A percentile compares a stretch with the other conserved stretches of the same genome.
Evolutionary conservation across 805 yeast genomes (phyloP).

Genomic region (Sugiyamaella chiloensis): DNA sequence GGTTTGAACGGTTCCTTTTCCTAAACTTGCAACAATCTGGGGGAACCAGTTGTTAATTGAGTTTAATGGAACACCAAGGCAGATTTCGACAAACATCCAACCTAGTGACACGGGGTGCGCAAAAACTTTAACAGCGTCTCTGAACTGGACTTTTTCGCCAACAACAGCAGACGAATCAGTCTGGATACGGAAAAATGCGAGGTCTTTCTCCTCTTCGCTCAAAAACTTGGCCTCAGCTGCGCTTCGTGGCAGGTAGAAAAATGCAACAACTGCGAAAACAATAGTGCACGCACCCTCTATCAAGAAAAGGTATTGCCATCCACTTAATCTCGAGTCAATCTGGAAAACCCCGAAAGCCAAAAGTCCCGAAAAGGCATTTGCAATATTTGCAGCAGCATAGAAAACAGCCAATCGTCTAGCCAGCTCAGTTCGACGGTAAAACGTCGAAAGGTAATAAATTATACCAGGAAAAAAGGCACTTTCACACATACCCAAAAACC

Average conservation of each 20-base stretch:
- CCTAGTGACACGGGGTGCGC: slow-evolving; percentile 44
- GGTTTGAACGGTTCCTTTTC: slow-evolving; percentile 64
- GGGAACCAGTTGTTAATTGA: slow-evolving; percentile 52
- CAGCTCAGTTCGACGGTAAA: slow-evolving; percentile 48
- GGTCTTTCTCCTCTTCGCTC: slow-evolving; percentile 42
- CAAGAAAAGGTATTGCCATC: slow-evolving; percentile 49
- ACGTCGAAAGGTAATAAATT: slow-evolving; percentile 45
- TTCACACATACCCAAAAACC: slow-evolving; percentile 52
- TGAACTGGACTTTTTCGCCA: slow-evolving; percentile 37
- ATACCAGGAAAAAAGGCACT: slow-evolving; percentile 51
- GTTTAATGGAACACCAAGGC: slow-evolving; percentile 48
- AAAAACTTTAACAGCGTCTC: slow-evolving; percentile 44
- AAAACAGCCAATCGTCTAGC: slow-evolving; percentile 48
- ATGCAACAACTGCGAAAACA: slow-evolving; percentile 36
- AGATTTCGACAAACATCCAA: slow-evolving; percentile 46
- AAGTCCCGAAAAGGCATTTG: slow-evolving; percentile 59
- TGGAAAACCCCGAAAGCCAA: slow-evolving; percentile 51
- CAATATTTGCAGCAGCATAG: slow-evolving; percentile 51
- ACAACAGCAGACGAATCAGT: slow-evolving; percentile 46
- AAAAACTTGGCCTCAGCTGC: slow-evolving; percentile 38
- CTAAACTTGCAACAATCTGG: slow-evolving; percentile 53
- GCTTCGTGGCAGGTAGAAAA: slow-evolving; percentile 38
- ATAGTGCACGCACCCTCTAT: slow-evolving; percentile 46
- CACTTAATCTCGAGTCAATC: slow-evolving; percentile 34
- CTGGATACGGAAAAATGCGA: slow-evolving; percentile 46